Evolutionary conservation across 2,329 filamentous ascomycete species (phyloP).

Genomic region (Paecilomyces sp.): DNA sequence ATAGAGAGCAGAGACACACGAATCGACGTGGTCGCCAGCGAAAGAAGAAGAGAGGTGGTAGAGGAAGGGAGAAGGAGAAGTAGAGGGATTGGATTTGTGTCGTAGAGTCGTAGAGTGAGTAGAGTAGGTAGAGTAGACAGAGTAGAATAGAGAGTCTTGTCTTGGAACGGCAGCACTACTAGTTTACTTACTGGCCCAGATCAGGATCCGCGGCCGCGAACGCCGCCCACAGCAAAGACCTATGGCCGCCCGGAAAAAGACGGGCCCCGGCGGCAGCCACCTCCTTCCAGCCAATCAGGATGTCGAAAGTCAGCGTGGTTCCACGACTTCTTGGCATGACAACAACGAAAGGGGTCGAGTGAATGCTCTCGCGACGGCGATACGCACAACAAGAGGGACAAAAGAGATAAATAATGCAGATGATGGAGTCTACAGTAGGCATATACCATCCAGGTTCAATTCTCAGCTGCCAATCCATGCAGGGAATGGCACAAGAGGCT

Average conservation of each 20-base stretch:
- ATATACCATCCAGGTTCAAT: too few species aligned
- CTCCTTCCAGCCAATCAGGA: not conserved
- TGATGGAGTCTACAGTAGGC: too few species aligned
- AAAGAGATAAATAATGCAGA: not conserved
- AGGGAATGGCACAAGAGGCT: not conserved
- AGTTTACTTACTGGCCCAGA: not conserved
- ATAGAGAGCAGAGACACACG: not conserved
- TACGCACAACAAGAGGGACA: not conserved
- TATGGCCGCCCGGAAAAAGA: constrained; percentile 6
- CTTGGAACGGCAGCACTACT: not conserved
- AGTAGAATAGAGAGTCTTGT: not conserved
- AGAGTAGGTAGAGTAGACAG: not conserved
- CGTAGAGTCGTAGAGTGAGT: not conserved
- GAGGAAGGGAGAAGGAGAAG: not conserved
- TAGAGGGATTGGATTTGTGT: not conserved
- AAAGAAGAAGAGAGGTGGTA: constrained; percentile 2
- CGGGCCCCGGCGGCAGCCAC: constrained; percentile 5
- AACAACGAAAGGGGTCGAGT: not conserved
- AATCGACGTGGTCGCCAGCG: constrained; percentile 3
- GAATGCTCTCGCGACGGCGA: not conserved
- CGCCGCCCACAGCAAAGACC: not conserved
- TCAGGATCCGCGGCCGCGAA: not conserved
- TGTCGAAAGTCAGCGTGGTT: not conserved
- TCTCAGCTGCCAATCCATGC: not conserved
- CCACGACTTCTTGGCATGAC: not conserved